Percentiles rank a stretch among this genome's conserved stretches.
Evolutionary conservation across 306 rosid species (phyloP).

Genomic region (Acacia acuminata): DNA sequence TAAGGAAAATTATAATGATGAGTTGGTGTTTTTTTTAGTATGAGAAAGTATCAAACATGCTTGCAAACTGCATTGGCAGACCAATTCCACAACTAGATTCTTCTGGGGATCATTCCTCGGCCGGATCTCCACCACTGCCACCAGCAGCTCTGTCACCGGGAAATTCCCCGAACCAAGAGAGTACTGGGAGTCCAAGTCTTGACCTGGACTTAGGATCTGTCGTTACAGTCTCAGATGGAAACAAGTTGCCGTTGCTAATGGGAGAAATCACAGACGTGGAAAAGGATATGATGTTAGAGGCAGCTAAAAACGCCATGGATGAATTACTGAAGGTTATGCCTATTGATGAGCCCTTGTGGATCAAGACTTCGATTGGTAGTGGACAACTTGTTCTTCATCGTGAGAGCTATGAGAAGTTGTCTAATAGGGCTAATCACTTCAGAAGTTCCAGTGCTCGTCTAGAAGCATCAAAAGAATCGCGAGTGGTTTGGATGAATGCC

Average conservation of each 20-base stretch:
- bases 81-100: slow-evolving; percentile 38
- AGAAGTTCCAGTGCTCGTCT: slow-evolving; percentile 17
- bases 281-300: slow-evolving; percentile 40
- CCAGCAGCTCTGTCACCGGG: slow-evolving; percentile 18
- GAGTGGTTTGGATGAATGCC: slow-evolving; percentile 45
- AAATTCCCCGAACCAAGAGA: slow-evolving; percentile 30
- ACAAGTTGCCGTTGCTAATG: slow-evolving; percentile 4
- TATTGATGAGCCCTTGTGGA: slow-evolving; percentile 65
- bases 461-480: slow-evolving; percentile 68
- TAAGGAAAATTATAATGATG: background rate
- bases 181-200: slow-evolving; percentile 8
- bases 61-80: slow-evolving; percentile 40
- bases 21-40: slow-evolving; percentile 38
- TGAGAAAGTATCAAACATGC: slow-evolving; percentile 43
- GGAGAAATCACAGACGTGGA: slow-evolving; percentile 36
- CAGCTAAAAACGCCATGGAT: slow-evolving; percentile 49
- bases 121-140: background rate
- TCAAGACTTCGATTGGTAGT: slow-evolving; percentile 16
- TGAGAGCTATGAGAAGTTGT: slow-evolving; percentile 44
- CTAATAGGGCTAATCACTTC: slow-evolving; percentile 30
- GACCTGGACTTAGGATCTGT: slow-evolving; percentile 7
- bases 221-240: background rate
- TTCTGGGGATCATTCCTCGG: background rate
- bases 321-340: slow-evolving; percentile 49
- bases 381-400: slow-evolving; percentile 46